Evolutionary conservation across 2,329 filamentous ascomycete species (phyloP).

Genomic region (Colletotrichum neosansevieriae): DNA sequence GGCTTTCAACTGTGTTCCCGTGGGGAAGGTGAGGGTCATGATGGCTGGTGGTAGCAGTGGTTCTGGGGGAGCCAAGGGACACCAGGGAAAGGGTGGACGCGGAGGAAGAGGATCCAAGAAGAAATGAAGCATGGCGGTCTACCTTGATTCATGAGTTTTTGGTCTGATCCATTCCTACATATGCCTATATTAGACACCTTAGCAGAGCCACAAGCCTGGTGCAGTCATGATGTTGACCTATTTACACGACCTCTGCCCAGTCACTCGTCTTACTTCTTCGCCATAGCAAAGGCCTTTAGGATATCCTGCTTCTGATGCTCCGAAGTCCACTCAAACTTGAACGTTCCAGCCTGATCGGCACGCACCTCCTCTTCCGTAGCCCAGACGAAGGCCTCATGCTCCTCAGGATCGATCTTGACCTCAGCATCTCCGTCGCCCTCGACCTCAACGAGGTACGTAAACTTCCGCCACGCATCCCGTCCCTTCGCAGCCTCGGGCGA

Average conservation of each 20-base stretch:
- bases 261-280: neutral
- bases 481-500: constrained; percentile 7
- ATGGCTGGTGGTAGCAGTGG: constrained; percentile 68
- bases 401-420: constrained; percentile 50
- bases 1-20: constrained; percentile 82
- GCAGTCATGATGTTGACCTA: neutral
- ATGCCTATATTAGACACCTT: neutral
- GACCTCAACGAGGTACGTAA: constrained; percentile 51
- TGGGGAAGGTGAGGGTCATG: constrained; percentile 84
- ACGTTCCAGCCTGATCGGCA: constrained; percentile 17
- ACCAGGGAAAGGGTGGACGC: constrained; percentile 48
- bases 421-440: constrained; percentile 35
- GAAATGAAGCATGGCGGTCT: constrained; percentile 41
- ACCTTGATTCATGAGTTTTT: neutral
- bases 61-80: constrained; percentile 54
- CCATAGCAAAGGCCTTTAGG: constrained; percentile 33
- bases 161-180: neutral
- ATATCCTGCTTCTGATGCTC: constrained; percentile 39
- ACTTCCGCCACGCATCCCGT: constrained; percentile 48
- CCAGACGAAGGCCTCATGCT: constrained; percentile 56
- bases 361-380: constrained; percentile 54
- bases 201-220: neutral
- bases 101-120: constrained; percentile 60
- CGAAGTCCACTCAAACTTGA: constrained; percentile 38
- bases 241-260: neutral